Evolutionary conservation across 495 filamentous ascomycete species (phyloP).

Genomic region (Aspergillus saccharolyticus): DNA sequence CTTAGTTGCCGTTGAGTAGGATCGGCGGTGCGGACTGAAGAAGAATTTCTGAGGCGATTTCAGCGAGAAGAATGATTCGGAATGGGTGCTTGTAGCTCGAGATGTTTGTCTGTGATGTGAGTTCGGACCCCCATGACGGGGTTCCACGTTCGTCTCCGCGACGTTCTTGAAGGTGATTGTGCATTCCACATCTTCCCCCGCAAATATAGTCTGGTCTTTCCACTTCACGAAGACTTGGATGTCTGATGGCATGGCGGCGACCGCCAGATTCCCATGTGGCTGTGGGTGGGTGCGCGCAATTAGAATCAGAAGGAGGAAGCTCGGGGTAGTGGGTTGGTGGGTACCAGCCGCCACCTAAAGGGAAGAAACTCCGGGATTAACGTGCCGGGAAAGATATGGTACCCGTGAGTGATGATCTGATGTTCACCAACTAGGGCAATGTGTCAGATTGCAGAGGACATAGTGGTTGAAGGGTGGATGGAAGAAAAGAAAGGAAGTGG

Average conservation of each 20-base stretch:
- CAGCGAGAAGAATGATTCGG: conserved; percentile 40
- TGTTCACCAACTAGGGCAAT: conserved; percentile 23
- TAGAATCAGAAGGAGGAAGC: conserved; percentile 14
- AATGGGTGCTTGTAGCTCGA: conserved; percentile 36
- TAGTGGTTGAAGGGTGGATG: conserved; percentile 13
- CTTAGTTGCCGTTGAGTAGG: conserved; percentile 30
- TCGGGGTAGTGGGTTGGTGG: conserved; percentile 16
- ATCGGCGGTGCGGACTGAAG: conserved; percentile 33
- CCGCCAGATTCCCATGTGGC: conserved; percentile 34
- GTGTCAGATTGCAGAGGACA: conserved; percentile 25
- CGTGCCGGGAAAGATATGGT: background rate
- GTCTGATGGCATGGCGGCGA: conserved; percentile 52
- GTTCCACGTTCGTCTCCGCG: conserved; percentile 38
- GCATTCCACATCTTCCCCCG: conserved; percentile 90
- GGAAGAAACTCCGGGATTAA: background rate
- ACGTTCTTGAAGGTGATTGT: conserved; percentile 95
- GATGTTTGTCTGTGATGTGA: conserved; percentile 45
- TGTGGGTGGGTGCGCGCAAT: conserved; percentile 23
- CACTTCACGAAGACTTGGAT: conserved; percentile 93
- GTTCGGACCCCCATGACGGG: conserved; percentile 30
- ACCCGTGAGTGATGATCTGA: background rate
- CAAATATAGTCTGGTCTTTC: conserved; percentile 87
- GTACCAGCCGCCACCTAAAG: conserved; percentile 23
- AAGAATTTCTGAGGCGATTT: conserved; percentile 40
- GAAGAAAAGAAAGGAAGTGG: conserved; percentile 2